These are phyloP conservation scores for Candida sonorensis DNA, from an alignment of 805 yeast species.

Conservation along the genomic window DNA sequence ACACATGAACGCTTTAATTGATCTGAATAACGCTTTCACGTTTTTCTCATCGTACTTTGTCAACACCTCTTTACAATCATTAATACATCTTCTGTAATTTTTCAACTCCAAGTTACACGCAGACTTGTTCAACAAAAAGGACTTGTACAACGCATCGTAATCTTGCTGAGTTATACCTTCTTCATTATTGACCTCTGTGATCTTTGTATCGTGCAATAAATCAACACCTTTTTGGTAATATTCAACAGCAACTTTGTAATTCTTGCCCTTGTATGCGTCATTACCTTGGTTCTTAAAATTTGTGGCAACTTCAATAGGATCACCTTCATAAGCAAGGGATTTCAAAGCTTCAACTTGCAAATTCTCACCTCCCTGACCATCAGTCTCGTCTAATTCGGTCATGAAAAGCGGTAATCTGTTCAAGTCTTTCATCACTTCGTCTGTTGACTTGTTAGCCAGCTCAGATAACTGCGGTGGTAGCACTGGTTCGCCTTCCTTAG, in stretches of 20 bases:
- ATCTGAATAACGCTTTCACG: slow-evolving; percentile 78
- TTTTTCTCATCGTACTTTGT: slow-evolving; percentile 58
- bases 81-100: slow-evolving; percentile 80
- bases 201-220: no score
- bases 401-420: slow-evolving; percentile 89
- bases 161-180: no score
- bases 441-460: slow-evolving; percentile 54
- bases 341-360: slow-evolving; percentile 77
- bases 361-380: slow-evolving; percentile 73
- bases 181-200: no score
- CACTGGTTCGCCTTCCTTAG: slow-evolving; percentile 53
- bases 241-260: slow-evolving; percentile 69
- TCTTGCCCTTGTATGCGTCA: slow-evolving; percentile 67
- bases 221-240: slow-evolving; percentile 77
- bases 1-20: slow-evolving; percentile 72
- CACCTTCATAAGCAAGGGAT: slow-evolving; percentile 92
- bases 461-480: slow-evolving; percentile 80
- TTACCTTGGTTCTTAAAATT: slow-evolving; percentile 93
- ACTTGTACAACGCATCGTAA: no score
- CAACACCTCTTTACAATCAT: slow-evolving; percentile 74
- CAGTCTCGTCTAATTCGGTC: slow-evolving; percentile 76
- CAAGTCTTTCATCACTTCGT: slow-evolving; percentile 70
- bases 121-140: slow-evolving; percentile 75
- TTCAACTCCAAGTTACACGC: slow-evolving; percentile 84
- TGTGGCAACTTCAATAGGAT: slow-evolving; percentile 83